Base-by-base conservation (phyloP, 768 basidiomycete species). In the Suillus cothurnatus region DNA sequence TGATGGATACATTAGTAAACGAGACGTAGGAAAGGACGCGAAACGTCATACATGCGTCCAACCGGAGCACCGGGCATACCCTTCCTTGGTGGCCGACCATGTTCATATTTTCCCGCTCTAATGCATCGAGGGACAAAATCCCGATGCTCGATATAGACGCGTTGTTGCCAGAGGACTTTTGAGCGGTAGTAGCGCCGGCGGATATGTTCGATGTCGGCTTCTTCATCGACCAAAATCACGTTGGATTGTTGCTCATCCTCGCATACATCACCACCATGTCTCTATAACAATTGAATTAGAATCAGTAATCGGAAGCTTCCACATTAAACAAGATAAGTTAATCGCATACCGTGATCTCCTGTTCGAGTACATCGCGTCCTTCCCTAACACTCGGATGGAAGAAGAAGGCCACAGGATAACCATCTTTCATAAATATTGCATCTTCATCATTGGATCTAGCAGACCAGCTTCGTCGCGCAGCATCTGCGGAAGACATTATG, bases 221-320 rank as follows among this genome's bases (percentile, higher is more conserved):
- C 65, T 60, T 77, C 76, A 36, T 76, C 75, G 21, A 77, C 69
- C 32, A 76, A 68, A 9, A 76, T 66, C 6, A 77, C 71, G 34
- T 76, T 61, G 31, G 75, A 56, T 11, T 26, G 17, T 19, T 59
- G 61, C 43, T 76, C 74, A 6, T 67, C 12, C 0, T 26, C 2
- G 26, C 69, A 66, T 12, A 77, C 52, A 31, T 49, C 6, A 0
- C 75, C 76, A 0, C 75, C 75, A 9, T 71, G 53, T 14, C 60
- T 64, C 75, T 77, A 43, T 2, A 38, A 8, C 1, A 36, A 12
- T 1, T 36, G 8, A 43, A 8, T 32, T 26, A 6, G n/a, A n/a
- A 17, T 32, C 17, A 39, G 38, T 21, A 53, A 61, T 39, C 21
- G 15, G 23, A 9, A 11, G 32, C 31, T 34, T 34, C 12, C n/a